phyloP scores from a whole-genome alignment of 2,329 filamentous ascomycete species.

The Nothophoma quercina region DNA sequence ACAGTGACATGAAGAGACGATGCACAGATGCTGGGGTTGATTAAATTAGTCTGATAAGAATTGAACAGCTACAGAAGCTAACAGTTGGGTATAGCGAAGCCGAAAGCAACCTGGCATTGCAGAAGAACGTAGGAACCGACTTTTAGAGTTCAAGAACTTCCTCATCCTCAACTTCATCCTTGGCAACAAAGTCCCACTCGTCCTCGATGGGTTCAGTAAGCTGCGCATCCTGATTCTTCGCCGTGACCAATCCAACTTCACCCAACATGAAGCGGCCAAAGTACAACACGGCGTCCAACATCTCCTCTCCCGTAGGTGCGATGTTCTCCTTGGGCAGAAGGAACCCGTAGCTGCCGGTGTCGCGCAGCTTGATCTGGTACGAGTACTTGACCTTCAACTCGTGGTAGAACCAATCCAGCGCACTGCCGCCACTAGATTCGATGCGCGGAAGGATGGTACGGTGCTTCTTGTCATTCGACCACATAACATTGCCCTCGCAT shows the following conservation, averaged over 20 bases:
- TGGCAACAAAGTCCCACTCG: neutral
- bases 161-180: neutral
- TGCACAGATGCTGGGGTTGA: too few relatives aligned
- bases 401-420: slow-evolving; percentile 95
- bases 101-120: slow-evolving; percentile 1
- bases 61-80: neutral
- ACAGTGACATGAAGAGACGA: too few relatives aligned
- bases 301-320: slow-evolving; percentile 86
- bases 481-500: slow-evolving; percentile 77
- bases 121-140: neutral
- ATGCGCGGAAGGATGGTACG: slow-evolving; percentile 60
- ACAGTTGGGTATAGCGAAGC: slow-evolving; percentile 10
- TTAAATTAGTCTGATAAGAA: too few relatives aligned
- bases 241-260: slow-evolving; percentile 42
- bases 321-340: slow-evolving; percentile 87
- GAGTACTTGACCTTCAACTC: slow-evolving; percentile 82
- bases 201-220: neutral
- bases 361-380: slow-evolving; percentile 92
- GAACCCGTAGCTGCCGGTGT: slow-evolving; percentile 94
- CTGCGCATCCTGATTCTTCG: slow-evolving; percentile 1
- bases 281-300: slow-evolving; percentile 82
- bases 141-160: slow-evolving; percentile 6
- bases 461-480: slow-evolving; percentile 41
- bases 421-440: slow-evolving; percentile 81
- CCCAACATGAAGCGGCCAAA: slow-evolving; percentile 79